phyloP scores from a whole-genome alignment of 106 monocot genomes.

The Phalaenopsis equestris region DNA sequence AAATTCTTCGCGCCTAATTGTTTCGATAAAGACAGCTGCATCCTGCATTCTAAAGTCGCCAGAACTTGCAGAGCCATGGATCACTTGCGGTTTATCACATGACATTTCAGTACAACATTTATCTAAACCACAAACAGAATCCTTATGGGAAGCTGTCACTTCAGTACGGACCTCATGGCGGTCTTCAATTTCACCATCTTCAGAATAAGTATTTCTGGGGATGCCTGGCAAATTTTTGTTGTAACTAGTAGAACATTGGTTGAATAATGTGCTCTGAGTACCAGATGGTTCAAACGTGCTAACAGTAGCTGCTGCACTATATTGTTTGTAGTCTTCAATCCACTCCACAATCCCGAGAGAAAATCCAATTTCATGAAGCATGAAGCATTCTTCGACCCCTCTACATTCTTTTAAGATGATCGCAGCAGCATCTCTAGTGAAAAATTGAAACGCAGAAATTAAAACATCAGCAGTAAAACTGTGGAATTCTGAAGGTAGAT shows the following conservation, averaged over 20 bases:
- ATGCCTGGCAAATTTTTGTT: neutral
- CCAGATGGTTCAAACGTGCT: constrained; percentile 4
- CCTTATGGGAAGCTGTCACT: too few relatives aligned
- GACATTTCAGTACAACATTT: neutral
- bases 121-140: neutral
- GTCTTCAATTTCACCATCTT: neutral
- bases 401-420: constrained; percentile 33
- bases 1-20: constrained; percentile 59
- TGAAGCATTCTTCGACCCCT: constrained; percentile 25
- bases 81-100: neutral
- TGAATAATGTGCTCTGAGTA: neutral
- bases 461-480: constrained; percentile 47
- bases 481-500: constrained; percentile 52
- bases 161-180: neutral
- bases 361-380: constrained; percentile 70
- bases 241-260: neutral
- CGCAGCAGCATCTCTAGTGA: constrained; percentile 29
- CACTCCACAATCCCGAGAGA: constrained; percentile 54
- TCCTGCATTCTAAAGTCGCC: constrained; percentile 8
- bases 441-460: constrained; percentile 28
- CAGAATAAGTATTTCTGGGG: neutral
- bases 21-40: constrained; percentile 35
- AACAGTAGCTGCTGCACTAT: constrained; percentile 10
- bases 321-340: constrained; percentile 43
- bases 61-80: neutral